Conservation (phyloP, 2,329 filamentous ascomycete genomes). For the Aspergillus viridinutans region DNA sequence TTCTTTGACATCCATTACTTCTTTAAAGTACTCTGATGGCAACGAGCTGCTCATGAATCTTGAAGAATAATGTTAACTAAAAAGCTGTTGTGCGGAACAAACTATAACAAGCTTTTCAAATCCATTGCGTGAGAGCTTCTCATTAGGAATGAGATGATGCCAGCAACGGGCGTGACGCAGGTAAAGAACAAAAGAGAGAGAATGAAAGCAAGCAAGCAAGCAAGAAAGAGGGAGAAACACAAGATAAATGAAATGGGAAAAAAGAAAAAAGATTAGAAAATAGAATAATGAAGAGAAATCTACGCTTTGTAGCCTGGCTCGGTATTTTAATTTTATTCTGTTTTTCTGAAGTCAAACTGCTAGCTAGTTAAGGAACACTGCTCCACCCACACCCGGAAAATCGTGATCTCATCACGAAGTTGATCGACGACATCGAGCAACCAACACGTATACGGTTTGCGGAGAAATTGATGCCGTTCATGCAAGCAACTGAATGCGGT, state of each 20-base stretch:
- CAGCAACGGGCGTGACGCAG: too few relatives aligned
- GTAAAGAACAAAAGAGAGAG: background rate
- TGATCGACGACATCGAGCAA: background rate
- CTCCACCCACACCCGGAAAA: background rate
- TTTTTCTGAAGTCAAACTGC: background rate
- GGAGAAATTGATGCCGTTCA: background rate
- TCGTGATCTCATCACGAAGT: too few relatives aligned
- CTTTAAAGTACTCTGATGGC: background rate
- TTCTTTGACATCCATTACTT: slow-evolving; percentile 27
- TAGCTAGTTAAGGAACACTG: background rate
- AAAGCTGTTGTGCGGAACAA: background rate
- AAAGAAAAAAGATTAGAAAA: background rate
- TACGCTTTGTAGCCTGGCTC: background rate
- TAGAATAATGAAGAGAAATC: background rate
- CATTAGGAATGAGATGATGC: background rate
- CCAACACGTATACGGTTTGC: background rate
- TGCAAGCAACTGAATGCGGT: background rate
- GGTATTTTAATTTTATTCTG: too few relatives aligned
- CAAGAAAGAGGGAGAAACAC: background rate
- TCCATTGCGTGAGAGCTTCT: background rate
- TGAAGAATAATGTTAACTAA: background rate
- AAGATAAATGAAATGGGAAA: background rate
- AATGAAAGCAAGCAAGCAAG: background rate
- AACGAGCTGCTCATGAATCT: background rate
- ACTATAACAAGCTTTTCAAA: background rate